Evolutionary conservation across 495 filamentous ascomycete species (phyloP).

Genomic region (Aspergillus nidulans): DNA sequence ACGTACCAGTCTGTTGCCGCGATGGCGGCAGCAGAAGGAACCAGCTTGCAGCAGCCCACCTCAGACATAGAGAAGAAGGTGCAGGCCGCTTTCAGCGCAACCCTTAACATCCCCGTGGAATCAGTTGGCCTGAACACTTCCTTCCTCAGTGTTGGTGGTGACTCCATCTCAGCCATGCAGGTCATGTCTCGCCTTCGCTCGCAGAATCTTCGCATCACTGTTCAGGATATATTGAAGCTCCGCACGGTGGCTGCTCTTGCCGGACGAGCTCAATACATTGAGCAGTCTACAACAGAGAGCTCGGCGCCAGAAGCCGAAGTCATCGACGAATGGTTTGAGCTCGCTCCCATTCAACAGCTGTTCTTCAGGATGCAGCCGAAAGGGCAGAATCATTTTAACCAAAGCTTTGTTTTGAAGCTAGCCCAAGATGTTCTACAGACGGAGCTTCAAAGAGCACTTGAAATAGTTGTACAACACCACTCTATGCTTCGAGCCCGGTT

Average conservation of each 20-base stretch:
- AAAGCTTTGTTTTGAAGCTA: conserved; percentile 47
- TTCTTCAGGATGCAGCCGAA: conserved; percentile 48
- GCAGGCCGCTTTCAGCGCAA: too few relatives aligned
- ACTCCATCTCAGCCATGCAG: conserved; percentile 51
- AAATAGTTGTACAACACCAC: background rate
- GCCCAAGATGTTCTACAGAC: background rate
- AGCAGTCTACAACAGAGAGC: background rate
- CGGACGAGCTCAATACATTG: background rate
- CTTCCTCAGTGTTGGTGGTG: conserved; percentile 54
- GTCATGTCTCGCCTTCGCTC: background rate
- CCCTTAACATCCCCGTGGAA: conserved; percentile 12
- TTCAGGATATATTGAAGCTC: background rate
- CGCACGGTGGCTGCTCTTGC: background rate
- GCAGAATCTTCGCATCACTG: background rate
- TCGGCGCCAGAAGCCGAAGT: background rate
- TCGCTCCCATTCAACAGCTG: conserved; percentile 60
- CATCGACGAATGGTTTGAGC: conserved; percentile 20
- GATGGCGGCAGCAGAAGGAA: too few relatives aligned
- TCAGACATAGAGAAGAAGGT: too few relatives aligned
- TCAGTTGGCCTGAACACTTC: conserved; percentile 36
- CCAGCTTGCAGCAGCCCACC: too few relatives aligned
- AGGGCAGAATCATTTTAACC: conserved; percentile 54
- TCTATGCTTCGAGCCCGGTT: background rate
- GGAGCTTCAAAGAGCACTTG: background rate
- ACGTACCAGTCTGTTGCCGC: too few relatives aligned